Evolutionary conservation across 2,329 filamentous ascomycete species (phyloP), one percentile per base, ranked within the genome.

Genomic region (Alternaria brassicae): DNA sequence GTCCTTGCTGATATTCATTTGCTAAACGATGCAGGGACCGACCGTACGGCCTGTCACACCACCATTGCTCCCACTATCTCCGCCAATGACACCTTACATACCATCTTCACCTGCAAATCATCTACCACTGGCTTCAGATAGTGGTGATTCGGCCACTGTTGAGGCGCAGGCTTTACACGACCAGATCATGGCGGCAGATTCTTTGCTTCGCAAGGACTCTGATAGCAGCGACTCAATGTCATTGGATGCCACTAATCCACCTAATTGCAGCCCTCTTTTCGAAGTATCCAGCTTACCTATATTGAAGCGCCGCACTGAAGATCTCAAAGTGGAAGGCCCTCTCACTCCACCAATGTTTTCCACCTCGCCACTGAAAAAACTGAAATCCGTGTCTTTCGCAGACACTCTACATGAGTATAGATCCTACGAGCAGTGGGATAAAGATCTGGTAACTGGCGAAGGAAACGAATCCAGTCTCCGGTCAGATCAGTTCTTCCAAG

Each of bases 21-120:
- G 52, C 75, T 75, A 23, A 68, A 28, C 19, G 3, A 4, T 36
- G 3, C 45, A 81, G 79, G 71, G 72, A 25, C 50, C 54, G 39
- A 62, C 48, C 27, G 37, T 66, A 5, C 69, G 72, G 30, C 73
- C 74, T 15, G 10, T 83, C n/a, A 81, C 81, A 2, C 83, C 83
- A n/a, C 81, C 81, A 4, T 64, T 85, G 8, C 72, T 84, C 17
- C 81, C 82, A 17, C 55, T 79, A 3, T 80, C 81, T 27, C 81
- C 81, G 25, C 67, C 75, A 6, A 52, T 71, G 27, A 74, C 67
- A 41, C 80, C 78, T 4, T 77, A 78, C 36, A 58, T 78, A 39
- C 78, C 79, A 4, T 79, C 78, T 5, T 80, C 79, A 5, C 75
- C 78, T 4, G 72, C 63, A 7, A 74, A 74, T 50, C 65, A 68